Evolutionary conservation across 331 rosid genomes (phyloP).

Genomic region (Saraca asoca): DNA sequence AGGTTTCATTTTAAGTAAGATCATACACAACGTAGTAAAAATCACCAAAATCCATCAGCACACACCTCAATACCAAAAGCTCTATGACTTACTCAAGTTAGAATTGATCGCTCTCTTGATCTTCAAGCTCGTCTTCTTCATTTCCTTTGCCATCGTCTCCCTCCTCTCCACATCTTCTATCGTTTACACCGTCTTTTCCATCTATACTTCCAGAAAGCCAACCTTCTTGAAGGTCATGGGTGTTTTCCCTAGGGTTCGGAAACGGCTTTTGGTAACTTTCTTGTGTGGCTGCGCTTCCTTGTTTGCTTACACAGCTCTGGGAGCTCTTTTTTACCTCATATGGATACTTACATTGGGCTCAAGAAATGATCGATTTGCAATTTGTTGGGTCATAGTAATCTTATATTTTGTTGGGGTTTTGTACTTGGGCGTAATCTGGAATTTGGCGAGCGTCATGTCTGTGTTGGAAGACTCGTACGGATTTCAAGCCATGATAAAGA

Average conservation of each 20-base stretch:
- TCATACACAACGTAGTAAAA: constrained; percentile 12
- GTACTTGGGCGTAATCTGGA: too few species aligned
- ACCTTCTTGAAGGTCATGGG: constrained; percentile 52
- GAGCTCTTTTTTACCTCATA: not conserved
- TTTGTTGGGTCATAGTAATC: too few species aligned
- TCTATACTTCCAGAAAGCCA: constrained; percentile 54
- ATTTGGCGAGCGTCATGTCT: too few species aligned
- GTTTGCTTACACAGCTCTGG: constrained; percentile 42
- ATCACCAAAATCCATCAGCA: not conserved
- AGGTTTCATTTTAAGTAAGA: constrained; percentile 41
- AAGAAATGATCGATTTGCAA: too few species aligned
- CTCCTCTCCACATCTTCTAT: constrained; percentile 83
- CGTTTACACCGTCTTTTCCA: constrained; percentile 63
- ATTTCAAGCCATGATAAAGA: too few species aligned
- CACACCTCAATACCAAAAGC: not conserved
- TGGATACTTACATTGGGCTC: not conserved
- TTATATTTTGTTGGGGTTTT: too few species aligned
- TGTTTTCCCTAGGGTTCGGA: constrained; percentile 74
- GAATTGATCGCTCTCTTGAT: constrained; percentile 41
- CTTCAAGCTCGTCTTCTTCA: constrained; percentile 53
- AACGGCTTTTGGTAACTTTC: constrained; percentile 71
- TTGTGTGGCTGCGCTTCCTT: constrained; percentile 42
- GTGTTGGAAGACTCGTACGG: too few species aligned
- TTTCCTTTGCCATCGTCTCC: constrained; percentile 45
- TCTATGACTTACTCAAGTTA: constrained; percentile 23